These are phyloP conservation scores for Fusarium acutatum DNA, from an alignment of 2,329 filamentous ascomycete species.

Conservation along the genomic window DNA sequence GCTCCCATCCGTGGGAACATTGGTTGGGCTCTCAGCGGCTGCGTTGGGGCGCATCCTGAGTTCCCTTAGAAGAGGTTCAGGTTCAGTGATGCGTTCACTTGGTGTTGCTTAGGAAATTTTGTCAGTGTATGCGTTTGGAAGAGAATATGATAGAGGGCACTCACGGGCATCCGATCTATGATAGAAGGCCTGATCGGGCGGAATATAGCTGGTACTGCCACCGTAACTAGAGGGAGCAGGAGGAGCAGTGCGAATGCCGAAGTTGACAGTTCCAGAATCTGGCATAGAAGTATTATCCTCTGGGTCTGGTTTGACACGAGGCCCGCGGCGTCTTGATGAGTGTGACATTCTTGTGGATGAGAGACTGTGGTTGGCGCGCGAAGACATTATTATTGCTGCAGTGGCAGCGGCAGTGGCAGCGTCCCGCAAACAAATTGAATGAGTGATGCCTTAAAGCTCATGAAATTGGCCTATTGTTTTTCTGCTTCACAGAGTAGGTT, in stretches of 20 bases:
- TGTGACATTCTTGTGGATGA: slow-evolving; percentile 34
- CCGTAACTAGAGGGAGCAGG: slow-evolving; percentile 34
- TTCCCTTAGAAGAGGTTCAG: slow-evolving; percentile 51
- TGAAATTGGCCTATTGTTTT: slow-evolving; percentile 5
- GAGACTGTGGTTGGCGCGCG: slow-evolving; percentile 11
- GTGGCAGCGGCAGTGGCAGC: not conserved
- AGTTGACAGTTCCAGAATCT: slow-evolving; percentile 23
- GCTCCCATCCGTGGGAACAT: slow-evolving; percentile 44
- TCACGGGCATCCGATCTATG: slow-evolving; percentile 52
- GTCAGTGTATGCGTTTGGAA: slow-evolving; percentile 11
- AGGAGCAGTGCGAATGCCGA: slow-evolving; percentile 5
- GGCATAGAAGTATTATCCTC: slow-evolving; percentile 25
- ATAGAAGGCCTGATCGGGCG: slow-evolving; percentile 36
- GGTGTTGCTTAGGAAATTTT: slow-evolving; percentile 45
- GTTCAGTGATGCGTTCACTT: slow-evolving; percentile 47
- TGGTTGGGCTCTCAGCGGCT: slow-evolving; percentile 36
- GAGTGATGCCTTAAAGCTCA: not conserved
- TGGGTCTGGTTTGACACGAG: slow-evolving; percentile 43
- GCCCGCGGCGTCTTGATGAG: slow-evolving; percentile 31
- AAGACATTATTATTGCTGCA: slow-evolving; percentile 22
- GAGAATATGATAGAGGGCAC: slow-evolving; percentile 25
- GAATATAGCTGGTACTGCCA: slow-evolving; percentile 17
- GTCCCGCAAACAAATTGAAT: not conserved
- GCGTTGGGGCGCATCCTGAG: slow-evolving; percentile 44
- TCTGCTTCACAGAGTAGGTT: not conserved